A percentile compares a stretch with the other conserved stretches of the same genome.
Conservation (phyloP, 2,329 filamentous ascomycete genomes). For the Salinomyces thailandicus region DNA sequence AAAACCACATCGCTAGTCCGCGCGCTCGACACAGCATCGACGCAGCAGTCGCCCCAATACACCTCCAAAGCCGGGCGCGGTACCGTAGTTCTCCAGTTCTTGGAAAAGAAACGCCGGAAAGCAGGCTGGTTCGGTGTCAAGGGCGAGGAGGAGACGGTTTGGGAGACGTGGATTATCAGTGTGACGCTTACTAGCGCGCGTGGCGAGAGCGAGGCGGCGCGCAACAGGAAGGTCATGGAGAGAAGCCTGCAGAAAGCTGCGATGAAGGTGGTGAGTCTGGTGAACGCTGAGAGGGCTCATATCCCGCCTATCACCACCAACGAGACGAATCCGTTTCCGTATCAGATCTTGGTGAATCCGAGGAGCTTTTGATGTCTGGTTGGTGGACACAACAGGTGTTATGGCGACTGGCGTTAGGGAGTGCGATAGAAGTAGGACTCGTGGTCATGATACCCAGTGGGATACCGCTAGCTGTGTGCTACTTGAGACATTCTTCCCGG, state of each 20-base stretch:
- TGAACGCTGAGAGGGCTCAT: conserved; percentile 84
- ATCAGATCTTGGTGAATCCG: conserved; percentile 81
- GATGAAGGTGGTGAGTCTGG: conserved; percentile 79
- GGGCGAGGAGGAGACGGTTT: conserved; percentile 87
- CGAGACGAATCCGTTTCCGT: conserved; percentile 87
- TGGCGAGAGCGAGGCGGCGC: conserved; percentile 76
- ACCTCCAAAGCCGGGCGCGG: conserved; percentile 43
- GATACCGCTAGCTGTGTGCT: no score
- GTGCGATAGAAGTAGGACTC: no score
- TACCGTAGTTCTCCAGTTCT: conserved; percentile 81
- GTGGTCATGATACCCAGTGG: no score
- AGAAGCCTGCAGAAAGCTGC: conserved; percentile 77
- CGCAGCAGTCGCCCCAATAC: conserved; percentile 8
- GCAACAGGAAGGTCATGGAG: conserved; percentile 84
- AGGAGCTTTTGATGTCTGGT: conserved; percentile 13
- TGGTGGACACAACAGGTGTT: no score
- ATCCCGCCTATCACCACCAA: conserved; percentile 93
- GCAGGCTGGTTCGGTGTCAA: conserved; percentile 62
- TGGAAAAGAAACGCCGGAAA: conserved; percentile 81
- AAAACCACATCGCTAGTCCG: conserved; percentile 69
- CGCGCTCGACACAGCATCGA: conserved; percentile 48
- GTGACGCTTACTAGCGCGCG: conserved; percentile 84
- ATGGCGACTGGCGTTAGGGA: no score
- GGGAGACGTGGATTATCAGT: conserved; percentile 92
- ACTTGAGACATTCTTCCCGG: no score